A percentile compares a stretch with the other conserved stretches of the same genome.
phyloP scores from a whole-genome alignment of 148 eudicot genomes.

The Nyssa sinensis region DNA sequence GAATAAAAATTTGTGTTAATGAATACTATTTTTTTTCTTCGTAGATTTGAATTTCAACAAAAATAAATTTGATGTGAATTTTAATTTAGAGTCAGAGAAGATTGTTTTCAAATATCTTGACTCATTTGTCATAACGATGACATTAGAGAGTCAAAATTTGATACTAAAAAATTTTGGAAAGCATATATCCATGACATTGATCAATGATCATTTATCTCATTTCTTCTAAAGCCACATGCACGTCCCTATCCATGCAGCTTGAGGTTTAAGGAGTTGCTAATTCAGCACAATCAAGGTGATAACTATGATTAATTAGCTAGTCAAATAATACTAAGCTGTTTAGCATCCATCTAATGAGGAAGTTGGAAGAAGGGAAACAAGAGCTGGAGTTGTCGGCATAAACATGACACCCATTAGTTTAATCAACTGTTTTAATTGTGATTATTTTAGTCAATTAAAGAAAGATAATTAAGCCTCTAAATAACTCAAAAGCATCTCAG shows the following conservation, averaged over 20 bases:
- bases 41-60: too few species aligned
- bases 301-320: conserved; percentile 18
- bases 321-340: neutral
- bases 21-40: too few species aligned
- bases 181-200: neutral
- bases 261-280: neutral
- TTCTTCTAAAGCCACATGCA: conserved; percentile 2
- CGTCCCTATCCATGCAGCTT: conserved; percentile 11
- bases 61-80: too few species aligned
- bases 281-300: conserved; percentile 9
- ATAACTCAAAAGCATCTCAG: conserved; percentile 19
- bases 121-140: too few species aligned
- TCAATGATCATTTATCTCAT: neutral
- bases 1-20: too few species aligned
- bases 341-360: conserved; percentile 5
- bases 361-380: conserved; percentile 35
- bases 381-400: conserved; percentile 30
- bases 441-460: neutral
- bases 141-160: too few species aligned
- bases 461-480: conserved; percentile 5
- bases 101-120: too few species aligned
- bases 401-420: conserved; percentile 26
- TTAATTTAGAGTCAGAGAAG: too few species aligned
- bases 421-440: neutral
- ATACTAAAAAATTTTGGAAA: too few species aligned